Conservation (phyloP, 768 basidiomycete genomes). For the Tricholoma sp. region DNA sequence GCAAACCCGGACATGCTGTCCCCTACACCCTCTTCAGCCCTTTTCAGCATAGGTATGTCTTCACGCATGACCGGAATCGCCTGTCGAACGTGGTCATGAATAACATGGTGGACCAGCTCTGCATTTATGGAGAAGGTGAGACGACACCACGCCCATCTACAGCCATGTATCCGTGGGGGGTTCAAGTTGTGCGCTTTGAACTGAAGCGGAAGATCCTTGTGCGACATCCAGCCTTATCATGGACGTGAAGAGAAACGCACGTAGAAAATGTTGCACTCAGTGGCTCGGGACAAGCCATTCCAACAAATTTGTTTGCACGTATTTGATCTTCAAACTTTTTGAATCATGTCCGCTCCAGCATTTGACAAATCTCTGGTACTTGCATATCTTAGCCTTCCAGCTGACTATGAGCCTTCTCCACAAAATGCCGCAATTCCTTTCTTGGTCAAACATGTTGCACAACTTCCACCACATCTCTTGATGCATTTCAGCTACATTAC, state of each 20-base stretch:
- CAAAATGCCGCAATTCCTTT: constrained; percentile 54
- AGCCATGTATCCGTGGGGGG: constrained; percentile 24
- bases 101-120: constrained; percentile 42
- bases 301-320: not conserved
- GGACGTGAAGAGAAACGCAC: not conserved
- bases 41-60: constrained; percentile 39
- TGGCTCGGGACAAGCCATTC: not conserved
- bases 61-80: constrained; percentile 37
- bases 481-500: constrained; percentile 38
- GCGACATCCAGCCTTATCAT: not conserved
- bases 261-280: not conserved
- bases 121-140: constrained; percentile 31
- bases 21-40: constrained; percentile 42
- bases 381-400: constrained; percentile 52
- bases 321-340: not conserved
- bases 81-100: constrained; percentile 40
- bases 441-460: constrained; percentile 48
- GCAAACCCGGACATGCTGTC: constrained; percentile 21
- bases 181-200: constrained; percentile 10
- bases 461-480: constrained; percentile 66
- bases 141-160: constrained; percentile 54
- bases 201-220: not conserved
- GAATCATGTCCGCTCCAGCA: constrained; percentile 13
- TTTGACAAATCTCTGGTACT: constrained; percentile 33
- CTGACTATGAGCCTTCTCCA: constrained; percentile 58